Base-by-base conservation (phyloP, 2,329 filamentous ascomycete genomes). In the Aspergillus nomiae region DNA sequence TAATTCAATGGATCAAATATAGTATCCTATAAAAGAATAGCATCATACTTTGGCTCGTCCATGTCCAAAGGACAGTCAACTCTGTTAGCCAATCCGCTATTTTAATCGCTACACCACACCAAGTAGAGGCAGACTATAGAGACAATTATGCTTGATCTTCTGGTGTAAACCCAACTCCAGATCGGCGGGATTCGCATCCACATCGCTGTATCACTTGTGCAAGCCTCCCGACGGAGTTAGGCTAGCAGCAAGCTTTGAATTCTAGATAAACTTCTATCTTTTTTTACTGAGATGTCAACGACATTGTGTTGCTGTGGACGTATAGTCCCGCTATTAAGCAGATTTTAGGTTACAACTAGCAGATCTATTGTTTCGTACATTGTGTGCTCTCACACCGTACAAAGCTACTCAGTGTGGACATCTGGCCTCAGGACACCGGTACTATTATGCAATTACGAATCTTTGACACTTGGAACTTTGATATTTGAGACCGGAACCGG, bases 101-200 rank as follows among this genome's bases (percentile, higher is more conserved):
- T 9, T 16, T 4, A 41, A 41, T 16, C 1, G 9, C 1, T 41
- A 41, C 38, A n/a, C 16, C 7, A 3, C 6, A 41, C 8, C 9
- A 8, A n/a, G 19, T n/a, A 4, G 16, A 19, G 3, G 3, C 1
- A 7, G 19, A n/a, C 0, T 19, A 12, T 19, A 2, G 8, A 7
- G 36, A 41, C 3, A 41, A 2, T 41, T 41, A 19, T 6, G 6
- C 5, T 41, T 41, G 36, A 19, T 19, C 6, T 19, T 19, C 9
- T 4, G 34, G 2, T 12, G 7, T 14, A 14, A 36, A 36, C 34
- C 5, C 34, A 6, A 19, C 19, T 41, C 0, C 16, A 8, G 16
- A 6, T 9, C 16, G 19, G 16, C 12, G 16, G 36, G 36, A 41
- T 8, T 41, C 5, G 36, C 16, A 41, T 19, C 36, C 36, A 16